phyloP scores from a whole-genome alignment of 2,329 filamentous ascomycete genomes.

The Epichloe hybrida region DNA sequence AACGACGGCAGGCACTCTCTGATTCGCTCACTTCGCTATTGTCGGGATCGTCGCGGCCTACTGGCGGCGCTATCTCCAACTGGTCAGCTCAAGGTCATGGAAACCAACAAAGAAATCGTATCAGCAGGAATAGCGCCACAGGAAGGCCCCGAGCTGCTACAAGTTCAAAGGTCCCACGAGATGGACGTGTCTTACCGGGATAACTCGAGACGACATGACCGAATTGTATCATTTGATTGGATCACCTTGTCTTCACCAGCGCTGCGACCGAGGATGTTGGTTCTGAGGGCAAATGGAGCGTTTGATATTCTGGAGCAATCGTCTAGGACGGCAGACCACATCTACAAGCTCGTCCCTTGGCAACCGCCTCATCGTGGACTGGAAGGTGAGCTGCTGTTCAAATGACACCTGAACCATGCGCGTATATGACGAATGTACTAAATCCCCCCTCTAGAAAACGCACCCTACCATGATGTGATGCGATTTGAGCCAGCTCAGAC shows the following conservation, averaged over 20 bases:
- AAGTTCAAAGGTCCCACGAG: constrained; percentile 46
- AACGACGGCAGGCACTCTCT: constrained; percentile 44
- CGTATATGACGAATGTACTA: constrained; percentile 2
- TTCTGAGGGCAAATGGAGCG: constrained; percentile 44
- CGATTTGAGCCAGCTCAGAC: constrained; percentile 43
- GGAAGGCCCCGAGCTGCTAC: constrained; percentile 43
- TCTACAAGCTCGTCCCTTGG: constrained; percentile 50
- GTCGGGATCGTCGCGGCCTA: constrained; percentile 46
- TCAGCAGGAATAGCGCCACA: constrained; percentile 23
- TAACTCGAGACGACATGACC: constrained; percentile 37
- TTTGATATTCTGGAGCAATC: constrained; percentile 51
- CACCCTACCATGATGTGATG: constrained; percentile 42
- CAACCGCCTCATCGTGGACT: constrained; percentile 43
- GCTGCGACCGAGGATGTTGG: constrained; percentile 43
- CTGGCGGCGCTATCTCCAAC: constrained; percentile 48
- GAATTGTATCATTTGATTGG: constrained; percentile 57
- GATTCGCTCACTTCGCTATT: constrained; percentile 50
- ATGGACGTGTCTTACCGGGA: constrained; percentile 46
- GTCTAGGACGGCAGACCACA: constrained; percentile 41
- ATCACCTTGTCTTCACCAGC: constrained; percentile 43
- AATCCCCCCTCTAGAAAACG: constrained; percentile 25
- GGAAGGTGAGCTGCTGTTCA: constrained; percentile 27
- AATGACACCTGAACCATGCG: not conserved
- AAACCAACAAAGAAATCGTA: constrained; percentile 41
- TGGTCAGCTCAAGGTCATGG: constrained; percentile 48